Percentiles rank a stretch among this genome's conserved stretches.
phyloP scores from a whole-genome alignment of 2,329 filamentous ascomycete genomes.

The Xylariaceae sp. region DNA sequence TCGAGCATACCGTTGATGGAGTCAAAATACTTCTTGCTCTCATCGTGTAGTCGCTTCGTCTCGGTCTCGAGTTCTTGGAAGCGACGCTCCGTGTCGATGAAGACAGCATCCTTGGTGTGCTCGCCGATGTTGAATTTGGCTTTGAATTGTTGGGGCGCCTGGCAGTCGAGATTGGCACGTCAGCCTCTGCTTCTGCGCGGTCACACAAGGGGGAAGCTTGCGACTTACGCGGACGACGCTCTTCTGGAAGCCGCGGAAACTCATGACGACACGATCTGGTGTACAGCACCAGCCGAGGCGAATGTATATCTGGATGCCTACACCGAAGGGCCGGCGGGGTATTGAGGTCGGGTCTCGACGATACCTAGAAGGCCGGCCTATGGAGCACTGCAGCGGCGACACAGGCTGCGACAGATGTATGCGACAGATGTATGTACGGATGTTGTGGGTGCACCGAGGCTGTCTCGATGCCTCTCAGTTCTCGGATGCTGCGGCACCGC shows the following conservation, averaged over 20 bases:
- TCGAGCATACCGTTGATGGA: conserved; percentile 96
- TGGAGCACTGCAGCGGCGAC: too few relatives aligned
- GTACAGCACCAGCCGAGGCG: too few relatives aligned
- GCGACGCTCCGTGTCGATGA: conserved; percentile 86
- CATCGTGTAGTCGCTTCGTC: conserved; percentile 90
- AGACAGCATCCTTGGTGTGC: conserved; percentile 88
- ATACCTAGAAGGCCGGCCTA: too few relatives aligned
- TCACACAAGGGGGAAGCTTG: neutral
- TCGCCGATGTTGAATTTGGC: conserved; percentile 92
- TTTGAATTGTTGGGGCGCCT: conserved; percentile 89
- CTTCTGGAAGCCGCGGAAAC: conserved; percentile 94
- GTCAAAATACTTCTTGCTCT: conserved; percentile 94
- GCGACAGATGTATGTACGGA: too few relatives aligned
- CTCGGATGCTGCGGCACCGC: too few relatives aligned
- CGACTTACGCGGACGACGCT: conserved; percentile 69
- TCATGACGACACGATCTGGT: too few relatives aligned
- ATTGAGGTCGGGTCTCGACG: too few relatives aligned
- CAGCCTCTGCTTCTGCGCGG: conserved; percentile 1
- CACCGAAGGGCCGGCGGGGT: too few relatives aligned
- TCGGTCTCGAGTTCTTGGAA: conserved; percentile 92
- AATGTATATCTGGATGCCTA: neutral
- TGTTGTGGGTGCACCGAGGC: too few relatives aligned
- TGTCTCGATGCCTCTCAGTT: too few relatives aligned
- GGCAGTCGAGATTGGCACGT: conserved; percentile 3
- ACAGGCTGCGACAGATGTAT: too few relatives aligned